Evolutionary conservation across 192 early-diverging fungal species (phyloP), one percentile per base, ranked within the genome.

Genomic region (Backusella circina): DNA sequence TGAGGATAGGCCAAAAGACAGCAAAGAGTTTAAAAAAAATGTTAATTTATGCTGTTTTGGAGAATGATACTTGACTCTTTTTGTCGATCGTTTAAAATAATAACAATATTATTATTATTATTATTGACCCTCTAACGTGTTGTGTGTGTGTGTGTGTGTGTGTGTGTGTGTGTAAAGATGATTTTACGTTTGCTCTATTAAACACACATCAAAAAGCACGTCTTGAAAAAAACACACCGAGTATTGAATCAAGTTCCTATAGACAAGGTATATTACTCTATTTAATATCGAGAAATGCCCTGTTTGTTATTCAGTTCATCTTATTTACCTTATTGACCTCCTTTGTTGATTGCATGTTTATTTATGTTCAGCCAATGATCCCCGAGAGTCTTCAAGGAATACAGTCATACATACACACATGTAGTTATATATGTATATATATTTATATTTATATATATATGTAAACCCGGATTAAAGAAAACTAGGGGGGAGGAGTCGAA

Each of bases 1-100:
- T 47, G 44, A 72, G 33, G 39, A 72, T 47, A 72, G 47, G 31
- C 44, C 26, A 33, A 72, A 47, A 72, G 71, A 72, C 47, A 44
- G 69, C 30, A 61, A 72, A 47, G 35, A 65, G 36, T 37, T 35
- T 30, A 37, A 65, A 39, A 38, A 57, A 72, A 47, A 72, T 77
- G 76, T 77, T 77, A 77, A 72, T 72, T 72, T 66, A 67, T 77
- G 76, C 71, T 77, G 30, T 77, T 77, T 77, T 76, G 75, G 75
- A 72, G 71, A 64, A 72, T 77, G 76, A 35, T 57, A 38, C 41
- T 32, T 65, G 61, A 18, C 38, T 30, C 23, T 74, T 33, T 57
- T 65, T 74, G 72, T 74, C 72, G 72, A 74, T 74, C 72, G 10
- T 65, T 41, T 37, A 70, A 39, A 38, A 38, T 28, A 70, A 61